Conservation (phyloP, 164 flowering plant species). For the Magnolia changhungtana region DNA sequence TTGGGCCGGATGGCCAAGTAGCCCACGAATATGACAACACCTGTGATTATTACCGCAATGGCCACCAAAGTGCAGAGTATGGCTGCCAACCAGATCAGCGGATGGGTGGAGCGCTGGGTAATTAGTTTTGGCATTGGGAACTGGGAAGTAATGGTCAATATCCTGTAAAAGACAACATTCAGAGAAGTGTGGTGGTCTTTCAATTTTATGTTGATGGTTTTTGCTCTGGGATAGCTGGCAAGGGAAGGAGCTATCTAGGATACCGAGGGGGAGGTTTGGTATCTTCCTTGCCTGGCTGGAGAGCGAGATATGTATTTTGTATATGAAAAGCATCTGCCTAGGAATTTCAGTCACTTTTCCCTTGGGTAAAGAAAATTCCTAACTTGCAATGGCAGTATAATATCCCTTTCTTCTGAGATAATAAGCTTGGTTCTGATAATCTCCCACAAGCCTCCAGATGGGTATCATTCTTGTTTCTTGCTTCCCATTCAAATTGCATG, state of each 20-base stretch:
- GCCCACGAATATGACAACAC: conserved; percentile 55
- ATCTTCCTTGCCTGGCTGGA: conserved; percentile 65
- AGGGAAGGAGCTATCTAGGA: conserved; percentile 16
- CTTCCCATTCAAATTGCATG: not conserved
- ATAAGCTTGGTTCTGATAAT: not conserved
- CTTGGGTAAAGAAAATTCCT: conserved; percentile 26
- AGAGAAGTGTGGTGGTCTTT: conserved; percentile 6
- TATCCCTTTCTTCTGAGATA: not conserved
- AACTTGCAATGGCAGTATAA: conserved; percentile 17
- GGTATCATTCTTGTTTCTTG: not conserved
- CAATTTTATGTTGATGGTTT: not conserved
- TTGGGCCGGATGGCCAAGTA: conserved; percentile 60
- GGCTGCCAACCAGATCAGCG: conserved; percentile 55
- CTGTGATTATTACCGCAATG: conserved; percentile 52
- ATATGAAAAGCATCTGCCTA: conserved; percentile 3
- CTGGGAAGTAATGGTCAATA: conserved; percentile 16
- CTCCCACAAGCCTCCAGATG: not conserved
- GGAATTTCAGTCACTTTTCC: conserved; percentile 27
- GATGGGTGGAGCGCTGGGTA: conserved; percentile 27
- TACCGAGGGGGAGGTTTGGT: conserved; percentile 56
- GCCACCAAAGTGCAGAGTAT: conserved; percentile 56
- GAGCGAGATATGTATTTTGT: conserved; percentile 31
- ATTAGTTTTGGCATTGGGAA: conserved; percentile 25
- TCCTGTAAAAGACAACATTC: conserved; percentile 21
- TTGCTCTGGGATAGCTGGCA: conserved; percentile 5